Conservation (phyloP, 2,329 filamentous ascomycete genomes). For the Fusarium ambrosium region DNA sequence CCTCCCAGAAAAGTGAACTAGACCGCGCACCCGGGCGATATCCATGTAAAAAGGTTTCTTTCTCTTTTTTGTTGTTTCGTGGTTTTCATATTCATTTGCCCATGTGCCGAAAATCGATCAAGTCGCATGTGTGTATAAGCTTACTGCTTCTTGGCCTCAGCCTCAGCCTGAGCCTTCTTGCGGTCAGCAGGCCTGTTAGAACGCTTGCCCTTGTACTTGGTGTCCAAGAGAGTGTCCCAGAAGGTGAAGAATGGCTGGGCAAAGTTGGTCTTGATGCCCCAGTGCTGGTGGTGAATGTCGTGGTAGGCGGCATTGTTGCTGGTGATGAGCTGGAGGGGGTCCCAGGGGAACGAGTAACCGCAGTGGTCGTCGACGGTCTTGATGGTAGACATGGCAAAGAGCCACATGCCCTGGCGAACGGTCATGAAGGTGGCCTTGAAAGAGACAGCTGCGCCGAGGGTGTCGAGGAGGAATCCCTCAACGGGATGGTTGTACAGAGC, state of each 20-base stretch:
- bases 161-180: slow-evolving; percentile 40
- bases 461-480: slow-evolving; percentile 94
- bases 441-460: slow-evolving; percentile 84
- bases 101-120: slow-evolving; percentile 38
- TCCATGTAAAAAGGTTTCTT: slow-evolving; percentile 21
- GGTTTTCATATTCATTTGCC: slow-evolving; percentile 35
- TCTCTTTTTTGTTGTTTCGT: slow-evolving; percentile 24
- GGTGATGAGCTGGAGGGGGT: slow-evolving; percentile 91
- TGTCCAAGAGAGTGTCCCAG: slow-evolving; percentile 88
- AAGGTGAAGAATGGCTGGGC: slow-evolving; percentile 95
- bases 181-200: slow-evolving; percentile 56
- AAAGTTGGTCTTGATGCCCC: slow-evolving; percentile 98
- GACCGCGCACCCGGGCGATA: slow-evolving; percentile 38
- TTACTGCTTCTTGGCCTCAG: slow-evolving; percentile 32
- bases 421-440: slow-evolving; percentile 88
- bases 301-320: slow-evolving; percentile 97
- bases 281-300: slow-evolving; percentile 98
- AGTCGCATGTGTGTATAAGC: slow-evolving; percentile 38
- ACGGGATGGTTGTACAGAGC: slow-evolving; percentile 97
- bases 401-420: slow-evolving; percentile 87
- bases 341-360: slow-evolving; percentile 95
- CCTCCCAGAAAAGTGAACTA: slow-evolving; percentile 19
- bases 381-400: slow-evolving; percentile 89
- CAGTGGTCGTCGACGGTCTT: slow-evolving; percentile 99
- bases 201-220: slow-evolving; percentile 81